Conservation (phyloP, 2,329 filamentous ascomycete species). For the Trichophyton mentagrophytes region DNA sequence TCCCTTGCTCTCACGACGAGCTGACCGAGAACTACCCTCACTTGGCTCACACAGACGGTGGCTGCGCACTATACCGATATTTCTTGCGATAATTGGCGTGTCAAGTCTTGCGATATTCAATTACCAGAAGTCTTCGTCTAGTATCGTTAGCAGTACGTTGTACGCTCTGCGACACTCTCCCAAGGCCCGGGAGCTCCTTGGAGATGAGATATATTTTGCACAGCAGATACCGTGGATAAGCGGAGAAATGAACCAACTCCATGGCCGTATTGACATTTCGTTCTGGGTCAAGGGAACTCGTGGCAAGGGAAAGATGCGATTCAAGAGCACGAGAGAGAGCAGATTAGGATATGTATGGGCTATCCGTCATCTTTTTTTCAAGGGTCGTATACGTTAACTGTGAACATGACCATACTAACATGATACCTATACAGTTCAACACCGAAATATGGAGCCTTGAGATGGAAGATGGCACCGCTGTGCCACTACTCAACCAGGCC, state of each 20-base stretch:
- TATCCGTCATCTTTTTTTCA: not conserved
- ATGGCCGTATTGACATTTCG: slow-evolving; percentile 74
- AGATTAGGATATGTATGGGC: slow-evolving; percentile 45
- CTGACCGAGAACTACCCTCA: slow-evolving; percentile 41
- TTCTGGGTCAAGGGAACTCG: slow-evolving; percentile 77
- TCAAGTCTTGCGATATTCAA: slow-evolving; percentile 89
- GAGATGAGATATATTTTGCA: slow-evolving; percentile 75
- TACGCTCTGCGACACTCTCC: slow-evolving; percentile 79
- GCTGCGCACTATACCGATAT: slow-evolving; percentile 66
- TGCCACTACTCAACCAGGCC: slow-evolving; percentile 65
- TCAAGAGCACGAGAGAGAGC: slow-evolving; percentile 60
- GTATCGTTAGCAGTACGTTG: slow-evolving; percentile 72
- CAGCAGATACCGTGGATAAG: slow-evolving; percentile 70
- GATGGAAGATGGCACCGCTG: slow-evolving; percentile 49
- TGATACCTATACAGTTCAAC: slow-evolving; percentile 49
- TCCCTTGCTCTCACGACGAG: slow-evolving; percentile 40
- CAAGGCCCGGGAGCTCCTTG: slow-evolving; percentile 61
- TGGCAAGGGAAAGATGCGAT: slow-evolving; percentile 59
- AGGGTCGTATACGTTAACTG: not conserved
- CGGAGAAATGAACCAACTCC: slow-evolving; percentile 84
- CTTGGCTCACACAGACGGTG: slow-evolving; percentile 44
- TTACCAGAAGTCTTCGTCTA: slow-evolving; percentile 90
- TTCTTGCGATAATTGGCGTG: slow-evolving; percentile 56
- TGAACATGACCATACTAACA: not conserved
- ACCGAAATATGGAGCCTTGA: slow-evolving; percentile 84